A percentile compares a stretch with the other conserved stretches of the same genome.
These are phyloP conservation scores for Exophiala spinifera DNA, from an alignment of 2,329 filamentous ascomycete species.

Conservation along the genomic window DNA sequence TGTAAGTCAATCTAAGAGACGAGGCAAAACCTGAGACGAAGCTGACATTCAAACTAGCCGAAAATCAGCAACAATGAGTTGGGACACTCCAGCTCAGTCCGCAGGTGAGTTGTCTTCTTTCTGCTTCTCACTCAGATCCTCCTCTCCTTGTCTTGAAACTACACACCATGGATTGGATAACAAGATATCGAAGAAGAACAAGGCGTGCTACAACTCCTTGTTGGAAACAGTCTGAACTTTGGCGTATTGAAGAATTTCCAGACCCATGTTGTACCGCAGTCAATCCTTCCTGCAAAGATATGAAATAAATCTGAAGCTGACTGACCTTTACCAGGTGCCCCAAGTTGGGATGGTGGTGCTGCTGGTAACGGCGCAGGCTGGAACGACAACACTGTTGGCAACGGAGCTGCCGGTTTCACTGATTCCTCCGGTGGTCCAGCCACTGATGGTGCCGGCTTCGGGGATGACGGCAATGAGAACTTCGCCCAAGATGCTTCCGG, in stretches of 20 bases:
- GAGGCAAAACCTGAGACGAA: too few species aligned
- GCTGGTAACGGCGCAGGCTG: not conserved
- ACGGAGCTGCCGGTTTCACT: not conserved
- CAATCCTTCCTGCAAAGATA: not conserved
- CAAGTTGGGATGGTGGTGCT: not conserved
- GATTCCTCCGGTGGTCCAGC: not conserved
- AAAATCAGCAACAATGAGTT: not conserved
- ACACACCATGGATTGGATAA: not conserved
- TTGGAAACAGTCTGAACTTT: slow-evolving; percentile 12
- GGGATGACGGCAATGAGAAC: slow-evolving; percentile 3
- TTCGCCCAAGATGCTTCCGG: slow-evolving; percentile 10
- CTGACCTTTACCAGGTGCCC: not conserved
- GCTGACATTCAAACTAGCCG: not conserved
- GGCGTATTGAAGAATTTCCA: slow-evolving; percentile 10
- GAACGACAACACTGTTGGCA: not conserved
- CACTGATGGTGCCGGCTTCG: slow-evolving; percentile 8
- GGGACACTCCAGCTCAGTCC: not conserved
- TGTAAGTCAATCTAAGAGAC: too few species aligned
- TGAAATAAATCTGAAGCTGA: not conserved
- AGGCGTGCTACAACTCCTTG: slow-evolving; percentile 8
- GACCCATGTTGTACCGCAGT: not conserved
- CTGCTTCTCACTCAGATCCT: not conserved
- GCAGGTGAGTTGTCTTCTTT: not conserved
- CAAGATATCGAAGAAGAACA: not conserved
- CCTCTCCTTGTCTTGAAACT: not conserved